Evolutionary conservation across 805 yeast species (phyloP).

Genomic region (Cyberlindnera euphorbiiphila): DNA sequence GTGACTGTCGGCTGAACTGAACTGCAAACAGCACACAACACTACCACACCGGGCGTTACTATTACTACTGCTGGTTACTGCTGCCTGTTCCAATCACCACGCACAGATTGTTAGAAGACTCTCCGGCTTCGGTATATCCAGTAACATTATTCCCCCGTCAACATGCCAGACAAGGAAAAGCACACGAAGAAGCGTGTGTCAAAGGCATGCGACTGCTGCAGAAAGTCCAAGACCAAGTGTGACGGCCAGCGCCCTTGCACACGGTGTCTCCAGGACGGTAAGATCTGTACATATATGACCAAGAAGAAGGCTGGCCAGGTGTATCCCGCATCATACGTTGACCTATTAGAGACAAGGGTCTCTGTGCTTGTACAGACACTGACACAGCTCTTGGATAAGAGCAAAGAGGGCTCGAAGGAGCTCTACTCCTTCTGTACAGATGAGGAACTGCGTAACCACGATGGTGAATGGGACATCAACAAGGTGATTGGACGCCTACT

Average conservation of each 20-base stretch:
- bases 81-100: background rate
- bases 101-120: background rate
- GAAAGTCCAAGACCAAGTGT: constrained; percentile 42
- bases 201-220: constrained; percentile 46
- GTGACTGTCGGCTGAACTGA: too few species aligned
- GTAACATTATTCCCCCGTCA: background rate
- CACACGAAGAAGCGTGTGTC: constrained; percentile 19
- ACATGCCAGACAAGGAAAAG: constrained; percentile 10
- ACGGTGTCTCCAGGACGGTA: constrained; percentile 50
- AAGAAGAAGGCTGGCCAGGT: constrained; percentile 45
- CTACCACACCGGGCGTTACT: too few species aligned
- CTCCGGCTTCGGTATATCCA: background rate
- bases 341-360: constrained; percentile 45
- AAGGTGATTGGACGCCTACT: constrained; percentile 23
- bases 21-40: too few species aligned
- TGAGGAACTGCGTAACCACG: constrained; percentile 16
- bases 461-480: constrained; percentile 27
- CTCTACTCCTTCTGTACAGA: constrained; percentile 19
- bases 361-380: constrained; percentile 44
- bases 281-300: constrained; percentile 53
- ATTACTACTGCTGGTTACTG: too few species aligned
- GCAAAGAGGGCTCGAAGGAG: constrained; percentile 11
- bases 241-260: constrained; percentile 47
- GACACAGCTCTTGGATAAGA: constrained; percentile 24
- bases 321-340: constrained; percentile 45